Conservation (phyloP, 352 stramenopile genomes). For the Lagenidium sp. region DNA sequence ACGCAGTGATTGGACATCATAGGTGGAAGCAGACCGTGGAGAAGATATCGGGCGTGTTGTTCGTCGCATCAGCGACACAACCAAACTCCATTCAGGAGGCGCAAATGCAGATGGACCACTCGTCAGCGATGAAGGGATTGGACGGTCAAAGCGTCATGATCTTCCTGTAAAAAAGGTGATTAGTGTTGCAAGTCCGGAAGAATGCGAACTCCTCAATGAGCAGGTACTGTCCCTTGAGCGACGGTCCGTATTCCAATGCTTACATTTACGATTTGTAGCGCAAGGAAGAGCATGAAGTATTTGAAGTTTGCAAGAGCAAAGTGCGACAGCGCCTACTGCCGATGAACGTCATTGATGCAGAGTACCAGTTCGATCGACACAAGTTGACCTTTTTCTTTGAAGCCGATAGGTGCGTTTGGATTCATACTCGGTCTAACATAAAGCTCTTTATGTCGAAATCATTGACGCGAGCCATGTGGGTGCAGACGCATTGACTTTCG, state of each 20-base stretch:
- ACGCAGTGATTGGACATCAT: too few relatives aligned
- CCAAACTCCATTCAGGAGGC: slow-evolving; percentile 42
- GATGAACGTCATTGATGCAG: slow-evolving; percentile 97
- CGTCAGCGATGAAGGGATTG: slow-evolving; percentile 28
- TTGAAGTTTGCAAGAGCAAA: slow-evolving; percentile 96
- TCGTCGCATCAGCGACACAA: slow-evolving; percentile 74
- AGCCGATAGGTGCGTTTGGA: slow-evolving; percentile 78
- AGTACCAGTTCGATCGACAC: slow-evolving; percentile 98
- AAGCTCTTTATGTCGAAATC: too few relatives aligned
- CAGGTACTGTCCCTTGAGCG: slow-evolving; percentile 17
- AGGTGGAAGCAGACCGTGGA: slow-evolving; percentile 96
- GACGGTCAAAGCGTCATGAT: slow-evolving; percentile 55
- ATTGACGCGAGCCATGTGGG: not conserved
- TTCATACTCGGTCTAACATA: too few relatives aligned
- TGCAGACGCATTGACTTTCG: slow-evolving; percentile 94
- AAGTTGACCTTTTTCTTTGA: slow-evolving; percentile 99
- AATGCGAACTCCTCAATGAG: slow-evolving; percentile 87
- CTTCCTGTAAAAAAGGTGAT: slow-evolving; percentile 89
- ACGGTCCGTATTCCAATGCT: not conserved
- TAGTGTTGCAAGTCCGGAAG: slow-evolving; percentile 85
- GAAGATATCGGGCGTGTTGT: slow-evolving; percentile 95
- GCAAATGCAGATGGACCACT: slow-evolving; percentile 17
- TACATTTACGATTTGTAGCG: slow-evolving; percentile 22
- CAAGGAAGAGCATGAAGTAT: slow-evolving; percentile 94
- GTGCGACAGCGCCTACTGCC: slow-evolving; percentile 89